A percentile compares a stretch with the other conserved stretches of the same genome.
These are phyloP conservation scores for Amanita inopinata DNA, from an alignment of 768 basidiomycete genomes.

Conservation along the genomic window DNA sequence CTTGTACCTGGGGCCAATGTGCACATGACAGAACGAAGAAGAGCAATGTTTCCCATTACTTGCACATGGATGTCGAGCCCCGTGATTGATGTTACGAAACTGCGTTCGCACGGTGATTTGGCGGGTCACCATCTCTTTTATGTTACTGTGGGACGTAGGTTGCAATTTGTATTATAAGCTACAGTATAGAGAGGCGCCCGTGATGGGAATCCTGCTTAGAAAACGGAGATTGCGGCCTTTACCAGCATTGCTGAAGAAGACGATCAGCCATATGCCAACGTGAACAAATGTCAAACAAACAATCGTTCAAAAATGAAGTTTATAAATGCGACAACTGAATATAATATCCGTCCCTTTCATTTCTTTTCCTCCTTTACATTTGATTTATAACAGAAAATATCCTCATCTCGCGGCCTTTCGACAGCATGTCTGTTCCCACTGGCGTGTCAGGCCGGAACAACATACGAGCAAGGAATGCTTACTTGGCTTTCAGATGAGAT, in stretches of 20 bases:
- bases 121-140: not conserved
- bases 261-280: too few species aligned
- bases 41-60: not conserved
- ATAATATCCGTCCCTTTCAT: not conserved
- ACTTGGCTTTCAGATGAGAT: conserved; percentile 59
- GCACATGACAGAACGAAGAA: not conserved
- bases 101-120: not conserved
- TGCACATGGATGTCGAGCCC: not conserved
- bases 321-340: not conserved
- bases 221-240: too few species aligned
- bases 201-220: too few species aligned
- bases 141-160: not conserved
- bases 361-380: conserved; percentile 3
- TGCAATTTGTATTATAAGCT: too few species aligned
- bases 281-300: too few species aligned
- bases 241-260: too few species aligned
- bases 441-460: not conserved
- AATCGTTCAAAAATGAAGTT: too few species aligned
- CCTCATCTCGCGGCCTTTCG: conserved; percentile 40
- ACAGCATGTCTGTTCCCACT: conserved; percentile 36
- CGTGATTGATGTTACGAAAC: not conserved
- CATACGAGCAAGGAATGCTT: conserved; percentile 13
- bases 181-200: too few species aligned
- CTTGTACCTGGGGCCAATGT: not conserved
- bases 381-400: conserved; percentile 31